Evolutionary conservation across 169 alveolate species (phyloP).

Genomic region (Plasmodium sp.): DNA sequence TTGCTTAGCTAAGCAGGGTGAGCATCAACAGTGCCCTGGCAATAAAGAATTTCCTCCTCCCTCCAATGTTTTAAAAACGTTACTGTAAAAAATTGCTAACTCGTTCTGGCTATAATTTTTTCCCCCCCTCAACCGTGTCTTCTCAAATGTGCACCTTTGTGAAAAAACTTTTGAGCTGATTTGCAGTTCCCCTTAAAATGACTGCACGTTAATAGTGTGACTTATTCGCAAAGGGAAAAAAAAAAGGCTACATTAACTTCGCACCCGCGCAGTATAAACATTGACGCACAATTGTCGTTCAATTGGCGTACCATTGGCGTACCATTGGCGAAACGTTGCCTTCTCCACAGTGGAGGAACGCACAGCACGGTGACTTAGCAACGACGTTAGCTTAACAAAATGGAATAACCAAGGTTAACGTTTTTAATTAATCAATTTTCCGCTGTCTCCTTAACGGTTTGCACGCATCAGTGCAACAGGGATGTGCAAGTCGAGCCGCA

Average conservation of each 20-base stretch:
- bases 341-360: neutral
- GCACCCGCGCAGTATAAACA: neutral
- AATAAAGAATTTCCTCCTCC: neutral
- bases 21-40: neutral
- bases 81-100: neutral
- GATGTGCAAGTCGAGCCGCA: neutral
- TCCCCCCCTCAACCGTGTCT: neutral
- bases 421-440: conserved; percentile 27
- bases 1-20: neutral
- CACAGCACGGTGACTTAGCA: neutral
- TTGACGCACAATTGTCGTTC: too few species aligned
- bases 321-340: neutral
- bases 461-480: neutral
- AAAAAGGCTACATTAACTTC: neutral
- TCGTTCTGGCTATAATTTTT: neutral
- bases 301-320: neutral
- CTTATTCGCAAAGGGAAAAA: neutral
- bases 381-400: conserved; percentile 3
- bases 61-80: neutral
- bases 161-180: neutral
- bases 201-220: neutral
- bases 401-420: conserved; percentile 10
- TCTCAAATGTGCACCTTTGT: neutral
- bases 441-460: neutral
- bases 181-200: neutral